A percentile compares a stretch with the other conserved stretches of the same genome.
These are phyloP conservation scores for Mucor plumbeus DNA, from an alignment of 371 early-diverging fungal species.

Conservation along the genomic window DNA sequence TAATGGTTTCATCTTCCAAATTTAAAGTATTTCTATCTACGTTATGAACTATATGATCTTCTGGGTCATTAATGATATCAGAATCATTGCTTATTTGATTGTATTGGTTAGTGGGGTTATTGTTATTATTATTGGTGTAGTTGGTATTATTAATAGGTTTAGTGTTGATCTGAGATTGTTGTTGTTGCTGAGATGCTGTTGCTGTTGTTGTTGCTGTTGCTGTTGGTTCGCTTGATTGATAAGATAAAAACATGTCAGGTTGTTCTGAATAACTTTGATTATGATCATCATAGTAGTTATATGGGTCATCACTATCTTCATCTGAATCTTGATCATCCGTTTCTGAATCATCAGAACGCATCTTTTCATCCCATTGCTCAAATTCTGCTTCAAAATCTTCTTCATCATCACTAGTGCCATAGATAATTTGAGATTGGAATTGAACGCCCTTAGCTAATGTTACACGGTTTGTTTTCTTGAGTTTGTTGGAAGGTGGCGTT, in stretches of 20 bases:
- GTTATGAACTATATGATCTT: neutral
- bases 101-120: neutral
- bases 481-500: slow-evolving; percentile 47
- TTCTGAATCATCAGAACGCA: slow-evolving; percentile 33
- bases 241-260: slow-evolving; percentile 14
- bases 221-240: neutral
- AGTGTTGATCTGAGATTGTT: neutral
- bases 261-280: slow-evolving; percentile 12
- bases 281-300: slow-evolving; percentile 31
- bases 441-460: slow-evolving; percentile 52
- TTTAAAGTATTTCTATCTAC: slow-evolving; percentile 10
- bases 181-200: neutral
- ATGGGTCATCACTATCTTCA: slow-evolving; percentile 34
- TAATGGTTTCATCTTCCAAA: slow-evolving; percentile 50
- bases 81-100: slow-evolving; percentile 22
- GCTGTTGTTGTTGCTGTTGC: neutral
- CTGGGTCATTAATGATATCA: slow-evolving; percentile 25
- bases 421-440: slow-evolving; percentile 56
- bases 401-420: slow-evolving; percentile 58
- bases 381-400: slow-evolving; percentile 56
- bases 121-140: neutral
- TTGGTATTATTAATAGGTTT: slow-evolving; percentile 14
- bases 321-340: slow-evolving; percentile 23
- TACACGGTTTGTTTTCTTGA: slow-evolving; percentile 39
- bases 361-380: slow-evolving; percentile 52